A percentile compares a stretch with the other conserved stretches of the same genome.
Evolutionary conservation across 2,329 filamentous ascomycete species (phyloP).

Genomic region (Nectriaceae sp.): DNA sequence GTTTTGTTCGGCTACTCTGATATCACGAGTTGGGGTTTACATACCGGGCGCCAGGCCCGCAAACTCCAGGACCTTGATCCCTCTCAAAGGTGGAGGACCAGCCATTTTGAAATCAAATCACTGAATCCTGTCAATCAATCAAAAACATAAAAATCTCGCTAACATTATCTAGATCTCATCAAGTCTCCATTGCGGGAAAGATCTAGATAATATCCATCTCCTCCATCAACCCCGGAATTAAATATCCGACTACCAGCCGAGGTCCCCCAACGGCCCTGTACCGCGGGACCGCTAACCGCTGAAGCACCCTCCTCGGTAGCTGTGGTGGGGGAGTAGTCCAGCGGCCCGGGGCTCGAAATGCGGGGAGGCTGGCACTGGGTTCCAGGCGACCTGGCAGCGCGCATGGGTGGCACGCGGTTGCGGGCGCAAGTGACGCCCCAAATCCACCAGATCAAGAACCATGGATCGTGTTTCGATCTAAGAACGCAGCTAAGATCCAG

Average conservation of each 20-base stretch:
- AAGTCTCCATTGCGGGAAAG: no score
- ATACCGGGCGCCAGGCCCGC: slow-evolving; percentile 64
- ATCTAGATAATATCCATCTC: background rate
- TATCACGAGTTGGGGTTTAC: slow-evolving; percentile 6
- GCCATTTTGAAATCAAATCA: slow-evolving; percentile 34
- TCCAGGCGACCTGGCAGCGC: background rate
- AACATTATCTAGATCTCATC: no score
- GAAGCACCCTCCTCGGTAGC: background rate
- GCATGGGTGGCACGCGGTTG: background rate
- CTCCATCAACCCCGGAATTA: background rate
- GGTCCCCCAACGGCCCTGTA: slow-evolving; percentile 7
- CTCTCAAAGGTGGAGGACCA: slow-evolving; percentile 41
- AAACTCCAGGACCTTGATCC: slow-evolving; percentile 60
- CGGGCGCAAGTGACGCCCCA: background rate
- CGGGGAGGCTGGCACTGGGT: background rate
- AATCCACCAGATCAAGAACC: background rate
- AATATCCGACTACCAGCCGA: slow-evolving; percentile 18
- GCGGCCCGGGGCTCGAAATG: background rate
- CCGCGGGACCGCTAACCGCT: background rate
- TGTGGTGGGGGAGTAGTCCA: background rate
- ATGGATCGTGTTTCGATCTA: background rate
- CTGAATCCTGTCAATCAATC: no score
- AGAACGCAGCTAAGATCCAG: background rate
- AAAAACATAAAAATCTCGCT: no score
- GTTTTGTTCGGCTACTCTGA: background rate